Base-by-base conservation (phyloP, 2,329 filamentous ascomycete genomes). In the Epichloe aotearoae region DNA sequence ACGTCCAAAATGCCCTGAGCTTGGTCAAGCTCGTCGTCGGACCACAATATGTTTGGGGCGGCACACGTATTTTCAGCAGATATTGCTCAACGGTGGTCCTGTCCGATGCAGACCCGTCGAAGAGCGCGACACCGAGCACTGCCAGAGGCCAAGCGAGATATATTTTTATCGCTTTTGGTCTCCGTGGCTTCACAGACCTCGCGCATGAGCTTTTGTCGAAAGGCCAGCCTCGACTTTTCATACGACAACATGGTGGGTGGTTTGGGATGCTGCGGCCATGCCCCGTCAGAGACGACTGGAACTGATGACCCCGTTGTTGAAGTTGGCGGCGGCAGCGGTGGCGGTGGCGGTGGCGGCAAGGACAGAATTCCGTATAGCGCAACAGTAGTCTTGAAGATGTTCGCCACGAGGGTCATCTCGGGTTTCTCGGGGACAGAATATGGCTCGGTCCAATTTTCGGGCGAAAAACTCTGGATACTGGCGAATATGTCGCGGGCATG, bases 321-420 rank as follows among this genome's bases (percentile, higher is more conserved):
- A 19, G 17, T 8, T 14, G 33, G 5, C 8, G 30, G 17, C 8
- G 30, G 17, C 15, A 26, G 36, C 36, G 45, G 4, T 20, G 3
- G 20, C 20, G 20, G 37, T 12, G 38, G 50, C 14, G 50, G 45
- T 6, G 23, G 17, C 8, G 30, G 23, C 10, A 51, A 17, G 2
- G 39, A 46, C 6, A 51, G 15, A 3, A 51, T 43, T 5, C 44
- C 50, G 38, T 51, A 51, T 5, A 51, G 38, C 15, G 45, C 38
- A 8, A 47, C 50, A 30, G 44, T 45, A 6, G 50, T 47, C 43
- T 51, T 51, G 49, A 37, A 51, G n/a, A 51, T 46, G 8, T 10
- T 30, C 0, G 36, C 43, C n/a, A 47, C 30, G n/a, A 51, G 36
- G 3, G 15, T 30, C 37, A 47, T 47, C n/a, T 20, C 44, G 7